Percentiles rank a stretch among this genome's conserved stretches.
These are phyloP conservation scores for Macrocybe gigantea DNA, from an alignment of 768 basidiomycete genomes.

Conservation along the genomic window DNA sequence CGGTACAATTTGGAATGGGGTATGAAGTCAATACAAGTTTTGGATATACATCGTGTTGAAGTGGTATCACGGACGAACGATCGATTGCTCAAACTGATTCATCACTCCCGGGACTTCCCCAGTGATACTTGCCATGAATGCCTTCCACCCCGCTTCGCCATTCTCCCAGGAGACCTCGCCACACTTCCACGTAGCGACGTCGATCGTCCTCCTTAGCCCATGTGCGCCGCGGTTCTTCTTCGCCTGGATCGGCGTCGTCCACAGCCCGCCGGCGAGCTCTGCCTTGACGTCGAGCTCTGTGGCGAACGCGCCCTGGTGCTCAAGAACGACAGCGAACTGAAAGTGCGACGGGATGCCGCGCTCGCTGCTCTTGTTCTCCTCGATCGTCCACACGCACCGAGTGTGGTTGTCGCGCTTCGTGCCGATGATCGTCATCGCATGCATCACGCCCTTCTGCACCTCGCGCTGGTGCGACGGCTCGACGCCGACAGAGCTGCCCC, in stretches of 20 bases:
- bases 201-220: slow-evolving; percentile 9
- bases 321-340: slow-evolving; percentile 13
- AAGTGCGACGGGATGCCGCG: slow-evolving; percentile 15
- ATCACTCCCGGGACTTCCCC: slow-evolving; percentile 14
- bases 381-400: slow-evolving; percentile 14
- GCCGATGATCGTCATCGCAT: slow-evolving; percentile 16
- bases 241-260: slow-evolving; percentile 12
- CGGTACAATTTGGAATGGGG: too few species aligned
- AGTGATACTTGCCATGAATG: slow-evolving; percentile 11
- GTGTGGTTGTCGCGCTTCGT: slow-evolving; percentile 6
- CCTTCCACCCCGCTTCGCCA: slow-evolving; percentile 15
- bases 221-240: slow-evolving; percentile 12
- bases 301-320: slow-evolving; percentile 12
- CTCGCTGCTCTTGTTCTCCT: slow-evolving; percentile 16
- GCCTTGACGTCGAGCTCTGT: slow-evolving; percentile 15
- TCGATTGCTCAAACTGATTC: slow-evolving; percentile 10
- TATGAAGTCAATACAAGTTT: too few species aligned
- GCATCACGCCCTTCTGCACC: slow-evolving; percentile 12
- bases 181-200: slow-evolving; percentile 15
- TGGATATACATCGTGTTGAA: too few species aligned
- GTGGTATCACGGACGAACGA: slow-evolving; percentile 11
- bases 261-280: slow-evolving; percentile 12
- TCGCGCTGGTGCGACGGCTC: slow-evolving; percentile 11
- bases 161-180: slow-evolving; percentile 13
- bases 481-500: slow-evolving; percentile 9